Base-by-base conservation (phyloP, 2,329 filamentous ascomycete species). In the Penicillium sp. region DNA sequence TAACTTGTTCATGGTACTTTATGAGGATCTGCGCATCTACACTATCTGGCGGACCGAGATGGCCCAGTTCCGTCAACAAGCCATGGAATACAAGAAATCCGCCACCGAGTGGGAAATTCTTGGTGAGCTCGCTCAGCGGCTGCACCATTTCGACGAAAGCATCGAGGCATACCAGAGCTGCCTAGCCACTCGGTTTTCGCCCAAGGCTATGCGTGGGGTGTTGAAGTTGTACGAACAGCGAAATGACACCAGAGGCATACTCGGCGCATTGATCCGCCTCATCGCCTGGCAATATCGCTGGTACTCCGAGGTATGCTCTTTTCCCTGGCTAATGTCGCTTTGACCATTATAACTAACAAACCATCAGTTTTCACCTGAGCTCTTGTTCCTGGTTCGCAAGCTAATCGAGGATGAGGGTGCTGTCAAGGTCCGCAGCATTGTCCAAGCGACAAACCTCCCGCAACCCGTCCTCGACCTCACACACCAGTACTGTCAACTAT, bases 41-140 rank as follows among this genome's bases (percentile, higher is more conserved):
- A 98, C 93, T 12, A 98, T 98, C 69, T 98, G 93, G 93, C 85
- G 93, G 49, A 97, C 93, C 0, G 93, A 98, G 68, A 93, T 97
- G 82, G 87, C 89, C 0, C 91, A 97, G 67, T 96, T 90, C 66
- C 84, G 88, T 21, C 88, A 91, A 47, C 91, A 97, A 69, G 86
- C 91, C 54, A 84, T 95, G 69, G 85, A 94, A 58, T 98, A 97
- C 75, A 93, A 93, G 72, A 98, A 97, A 73, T 93, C 86, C 1
- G 86, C 91, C 2, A 89, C 95, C 59, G 93, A 98, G 68, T 98
- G 93, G 93, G 93, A 98, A 70, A 96, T 98, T 45, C 79, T 98
- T 0, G 93, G 93, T 35, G 87, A 90, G 51, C 78, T 98, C 15
- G 93, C 93, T 0, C 88, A 95, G 68, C 85, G 93, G 41, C 78